These are phyloP conservation scores for Flaveria linearis DNA, from an alignment of 129 eudicot genomes.

Conservation along the genomic window DNA sequence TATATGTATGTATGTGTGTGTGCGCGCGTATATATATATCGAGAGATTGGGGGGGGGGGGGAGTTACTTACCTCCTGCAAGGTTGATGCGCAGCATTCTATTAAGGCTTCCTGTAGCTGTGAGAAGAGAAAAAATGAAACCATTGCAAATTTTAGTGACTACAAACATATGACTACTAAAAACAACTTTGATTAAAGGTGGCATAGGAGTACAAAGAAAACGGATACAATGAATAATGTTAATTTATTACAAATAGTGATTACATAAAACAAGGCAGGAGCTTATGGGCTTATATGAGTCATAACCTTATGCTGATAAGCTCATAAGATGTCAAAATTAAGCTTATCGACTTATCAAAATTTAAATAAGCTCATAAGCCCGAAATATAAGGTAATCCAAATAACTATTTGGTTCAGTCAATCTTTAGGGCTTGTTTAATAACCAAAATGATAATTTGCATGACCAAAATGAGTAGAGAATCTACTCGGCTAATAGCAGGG, in stretches of 20 bases:
- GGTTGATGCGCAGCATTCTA: conserved; percentile 38
- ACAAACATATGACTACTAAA: not conserved
- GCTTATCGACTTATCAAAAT: not conserved
- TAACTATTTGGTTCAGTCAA: not conserved
- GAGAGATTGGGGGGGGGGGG: not conserved
- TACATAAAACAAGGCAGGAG: not conserved
- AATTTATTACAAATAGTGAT: not conserved
- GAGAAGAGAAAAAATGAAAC: conserved; percentile 7
- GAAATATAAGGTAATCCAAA: not conserved
- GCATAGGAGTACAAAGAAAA: conserved; percentile 21
- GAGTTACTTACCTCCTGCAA: conserved; percentile 55
- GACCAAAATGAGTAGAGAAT: not conserved
- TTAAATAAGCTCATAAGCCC: not conserved
- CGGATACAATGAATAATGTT: not conserved
- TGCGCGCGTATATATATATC: too few relatives aligned
- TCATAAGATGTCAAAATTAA: not conserved
- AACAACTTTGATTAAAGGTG: not conserved
- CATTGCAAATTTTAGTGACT: not conserved
- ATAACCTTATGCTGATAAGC: not conserved
- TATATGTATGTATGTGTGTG: too few relatives aligned
- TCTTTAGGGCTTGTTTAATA: not conserved
- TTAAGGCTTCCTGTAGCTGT: conserved; percentile 55
- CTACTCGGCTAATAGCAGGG: not conserved
- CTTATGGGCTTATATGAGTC: not conserved
- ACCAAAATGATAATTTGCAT: not conserved